A percentile compares a stretch with the other conserved stretches of the same genome.
Evolutionary conservation across 257 asterid genomes (phyloP).

Genomic region (Solanum phureja): DNA sequence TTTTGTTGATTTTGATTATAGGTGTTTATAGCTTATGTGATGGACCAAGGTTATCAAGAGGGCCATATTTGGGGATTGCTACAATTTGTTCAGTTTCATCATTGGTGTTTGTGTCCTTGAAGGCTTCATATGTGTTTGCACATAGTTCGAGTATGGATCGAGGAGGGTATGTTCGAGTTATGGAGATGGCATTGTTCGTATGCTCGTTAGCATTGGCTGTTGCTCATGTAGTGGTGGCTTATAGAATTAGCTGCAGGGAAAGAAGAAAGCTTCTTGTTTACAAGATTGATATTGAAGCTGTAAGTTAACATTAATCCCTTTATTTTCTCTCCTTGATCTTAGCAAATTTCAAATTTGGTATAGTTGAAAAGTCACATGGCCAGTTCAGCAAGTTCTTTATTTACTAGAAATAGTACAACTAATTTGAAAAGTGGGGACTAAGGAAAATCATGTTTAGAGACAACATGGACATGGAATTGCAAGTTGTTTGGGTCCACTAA

Average conservation of each 20-base stretch:
- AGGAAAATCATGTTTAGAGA: background rate
- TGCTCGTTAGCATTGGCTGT: constrained; percentile 60
- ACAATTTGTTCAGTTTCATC: constrained; percentile 71
- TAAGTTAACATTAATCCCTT: constrained; percentile 30
- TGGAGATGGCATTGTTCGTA: constrained; percentile 51
- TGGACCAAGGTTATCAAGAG: constrained; percentile 75
- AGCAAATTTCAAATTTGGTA: background rate
- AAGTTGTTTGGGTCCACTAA: background rate
- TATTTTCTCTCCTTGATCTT: background rate
- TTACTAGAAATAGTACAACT: background rate
- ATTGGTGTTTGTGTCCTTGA: constrained; percentile 65
- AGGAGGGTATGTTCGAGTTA: constrained; percentile 13
- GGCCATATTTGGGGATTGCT: constrained; percentile 75
- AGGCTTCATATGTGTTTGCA: constrained; percentile 53
- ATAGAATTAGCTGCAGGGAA: constrained; percentile 78
- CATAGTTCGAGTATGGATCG: constrained; percentile 1
- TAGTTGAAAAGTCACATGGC: background rate
- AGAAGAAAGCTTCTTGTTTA: constrained; percentile 81
- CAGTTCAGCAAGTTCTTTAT: background rate
- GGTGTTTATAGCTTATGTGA: constrained; percentile 92
- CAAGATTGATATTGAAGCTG: constrained; percentile 93
- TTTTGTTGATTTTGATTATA: background rate
- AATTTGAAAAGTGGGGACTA: background rate
- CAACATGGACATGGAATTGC: background rate
- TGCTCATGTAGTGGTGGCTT: constrained; percentile 80